phyloP scores from a whole-genome alignment of 2,329 filamentous ascomycete genomes.

The Colletotrichum truncatum region DNA sequence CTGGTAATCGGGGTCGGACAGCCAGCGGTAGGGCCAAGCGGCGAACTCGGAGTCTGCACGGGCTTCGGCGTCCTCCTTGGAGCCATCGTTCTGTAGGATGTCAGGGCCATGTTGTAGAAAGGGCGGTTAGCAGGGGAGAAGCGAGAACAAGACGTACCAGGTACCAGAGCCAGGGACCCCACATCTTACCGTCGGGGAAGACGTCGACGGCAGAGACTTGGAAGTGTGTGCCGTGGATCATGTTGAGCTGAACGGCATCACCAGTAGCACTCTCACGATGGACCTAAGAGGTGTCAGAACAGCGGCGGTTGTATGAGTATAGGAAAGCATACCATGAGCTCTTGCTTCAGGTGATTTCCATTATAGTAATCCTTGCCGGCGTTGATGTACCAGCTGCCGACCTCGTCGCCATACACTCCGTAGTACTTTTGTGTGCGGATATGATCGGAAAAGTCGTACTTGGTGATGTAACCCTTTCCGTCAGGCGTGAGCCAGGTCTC shows the following conservation, averaged over 20 bases:
- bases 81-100: conserved; percentile 52
- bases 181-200: conserved; percentile 50
- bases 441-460: conserved; percentile 52
- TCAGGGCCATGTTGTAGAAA: no score
- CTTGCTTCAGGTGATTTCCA: conserved; percentile 61
- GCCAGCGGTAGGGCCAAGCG: conserved; percentile 59
- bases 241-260: conserved; percentile 61
- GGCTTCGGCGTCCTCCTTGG: conserved; percentile 49
- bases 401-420: conserved; percentile 57
- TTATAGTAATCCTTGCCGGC: conserved; percentile 62
- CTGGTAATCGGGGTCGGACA: conserved; percentile 55
- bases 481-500: conserved; percentile 57
- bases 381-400: conserved; percentile 62
- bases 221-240: conserved; percentile 62
- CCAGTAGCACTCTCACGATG: conserved; percentile 60
- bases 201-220: conserved; percentile 45
- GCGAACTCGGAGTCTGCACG: conserved; percentile 50
- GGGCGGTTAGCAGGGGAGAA: background rate
- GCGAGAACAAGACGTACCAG: conserved; percentile 29
- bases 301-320: no score
- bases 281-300: conserved; percentile 32
- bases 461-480: conserved; percentile 53
- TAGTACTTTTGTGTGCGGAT: conserved; percentile 52
- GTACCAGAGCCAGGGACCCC: conserved; percentile 50
- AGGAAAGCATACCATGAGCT: conserved; percentile 47